Percentiles rank a stretch among this genome's conserved stretches.
Evolutionary conservation across 306 rosid species (phyloP).

Genomic region (Trifolium repens): DNA sequence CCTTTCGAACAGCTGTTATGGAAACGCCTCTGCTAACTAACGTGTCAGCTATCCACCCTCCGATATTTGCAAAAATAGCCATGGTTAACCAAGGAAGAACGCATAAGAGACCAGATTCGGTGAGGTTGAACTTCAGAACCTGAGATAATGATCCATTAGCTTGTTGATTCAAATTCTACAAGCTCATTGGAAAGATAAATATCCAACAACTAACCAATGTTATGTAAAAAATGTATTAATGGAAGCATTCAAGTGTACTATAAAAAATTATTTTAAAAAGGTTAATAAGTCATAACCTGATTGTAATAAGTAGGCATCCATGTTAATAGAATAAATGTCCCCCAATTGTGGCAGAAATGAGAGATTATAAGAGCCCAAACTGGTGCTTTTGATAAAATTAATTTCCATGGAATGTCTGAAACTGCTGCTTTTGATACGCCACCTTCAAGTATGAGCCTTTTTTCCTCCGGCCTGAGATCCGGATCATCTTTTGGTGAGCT

Average conservation of each 20-base stretch:
- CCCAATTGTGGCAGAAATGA: constrained; percentile 97
- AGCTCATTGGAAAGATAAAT: constrained; percentile 14
- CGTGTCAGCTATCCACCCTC: constrained; percentile 98
- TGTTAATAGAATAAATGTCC: constrained; percentile 91
- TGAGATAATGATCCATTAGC: constrained; percentile 50
- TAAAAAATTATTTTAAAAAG: neutral
- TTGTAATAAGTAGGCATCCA: constrained; percentile 99
- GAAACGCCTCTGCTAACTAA: constrained; percentile 90
- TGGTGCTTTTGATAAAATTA: constrained; percentile 88
- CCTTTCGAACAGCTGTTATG: constrained; percentile 88
- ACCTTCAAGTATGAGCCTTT: constrained; percentile 68
- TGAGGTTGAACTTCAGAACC: constrained; percentile 97
- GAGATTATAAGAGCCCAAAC: constrained; percentile 97
- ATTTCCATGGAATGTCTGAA: constrained; percentile 83
- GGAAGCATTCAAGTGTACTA: neutral
- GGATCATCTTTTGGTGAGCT: constrained; percentile 95
- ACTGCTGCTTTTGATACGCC: constrained; percentile 74
- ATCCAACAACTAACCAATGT: constrained; percentile 12
- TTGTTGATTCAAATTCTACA: constrained; percentile 28
- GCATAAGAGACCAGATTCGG: constrained; percentile 91
- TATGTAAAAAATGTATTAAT: neutral
- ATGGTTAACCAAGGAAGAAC: constrained; percentile 97
- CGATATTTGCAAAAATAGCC: constrained; percentile 94
- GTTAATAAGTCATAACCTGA: constrained; percentile 61
- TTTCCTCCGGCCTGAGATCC: constrained; percentile 64